Evolutionary conservation across 768 basidiomycete genomes (phyloP).

Genomic region (Boletus patriciae): DNA sequence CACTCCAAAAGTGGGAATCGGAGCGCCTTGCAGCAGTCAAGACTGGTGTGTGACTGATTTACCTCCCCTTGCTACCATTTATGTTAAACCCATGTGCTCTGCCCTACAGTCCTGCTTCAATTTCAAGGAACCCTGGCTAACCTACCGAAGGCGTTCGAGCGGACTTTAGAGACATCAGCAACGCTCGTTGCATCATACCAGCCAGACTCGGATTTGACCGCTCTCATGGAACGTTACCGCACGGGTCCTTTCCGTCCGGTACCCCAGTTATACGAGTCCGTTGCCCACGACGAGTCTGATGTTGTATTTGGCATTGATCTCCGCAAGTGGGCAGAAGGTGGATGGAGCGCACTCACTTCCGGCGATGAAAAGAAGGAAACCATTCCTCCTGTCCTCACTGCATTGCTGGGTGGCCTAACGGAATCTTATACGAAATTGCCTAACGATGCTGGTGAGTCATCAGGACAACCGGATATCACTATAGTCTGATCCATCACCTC

Average conservation of each 20-base stretch:
- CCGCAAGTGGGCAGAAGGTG: slow-evolving; percentile 86
- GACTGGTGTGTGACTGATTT: slow-evolving; percentile 52
- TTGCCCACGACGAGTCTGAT: slow-evolving; percentile 79
- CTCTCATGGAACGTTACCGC: slow-evolving; percentile 88
- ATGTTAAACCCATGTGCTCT: neutral
- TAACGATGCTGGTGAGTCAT: slow-evolving; percentile 58
- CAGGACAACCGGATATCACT: neutral
- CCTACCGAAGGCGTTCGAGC: slow-evolving; percentile 65
- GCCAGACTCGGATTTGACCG: slow-evolving; percentile 82
- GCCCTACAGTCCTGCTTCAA: slow-evolving; percentile 66
- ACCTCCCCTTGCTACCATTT: neutral
- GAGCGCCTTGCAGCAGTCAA: slow-evolving; percentile 84
- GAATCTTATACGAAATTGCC: slow-evolving; percentile 62
- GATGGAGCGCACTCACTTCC: slow-evolving; percentile 59
- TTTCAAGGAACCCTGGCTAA: slow-evolving; percentile 80
- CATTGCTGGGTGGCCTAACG: slow-evolving; percentile 61
- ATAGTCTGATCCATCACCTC: neutral
- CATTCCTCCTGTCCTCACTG: slow-evolving; percentile 72
- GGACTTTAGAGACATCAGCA: slow-evolving; percentile 65
- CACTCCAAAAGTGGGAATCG: slow-evolving; percentile 80
- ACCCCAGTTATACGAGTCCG: slow-evolving; percentile 83
- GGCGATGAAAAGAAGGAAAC: slow-evolving; percentile 60
- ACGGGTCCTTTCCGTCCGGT: slow-evolving; percentile 90
- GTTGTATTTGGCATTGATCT: slow-evolving; percentile 91
- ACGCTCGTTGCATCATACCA: slow-evolving; percentile 82